Conservation (phyloP, 176 grass and related monocot species). For the Phoenix roebelenii region DNA sequence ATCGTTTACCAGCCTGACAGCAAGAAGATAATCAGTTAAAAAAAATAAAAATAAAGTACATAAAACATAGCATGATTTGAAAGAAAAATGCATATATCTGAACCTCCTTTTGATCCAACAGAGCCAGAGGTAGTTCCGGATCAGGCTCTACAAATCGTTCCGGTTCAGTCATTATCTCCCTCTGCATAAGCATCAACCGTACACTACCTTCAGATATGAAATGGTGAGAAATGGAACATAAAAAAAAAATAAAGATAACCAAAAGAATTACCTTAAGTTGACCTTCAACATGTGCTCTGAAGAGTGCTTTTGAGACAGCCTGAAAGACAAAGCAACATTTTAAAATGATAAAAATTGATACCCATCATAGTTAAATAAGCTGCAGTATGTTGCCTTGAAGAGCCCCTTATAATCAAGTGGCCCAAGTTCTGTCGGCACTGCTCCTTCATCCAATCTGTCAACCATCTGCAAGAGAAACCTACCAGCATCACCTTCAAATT, state of each 20-base stretch:
- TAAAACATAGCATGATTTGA: background rate
- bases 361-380: conserved; percentile 14
- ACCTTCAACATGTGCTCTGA: conserved; percentile 98
- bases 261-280: conserved; percentile 72
- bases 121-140: conserved; percentile 89
- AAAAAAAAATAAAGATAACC: too few relatives aligned
- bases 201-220: conserved; percentile 20
- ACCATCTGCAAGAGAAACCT: conserved; percentile 63
- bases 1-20: conserved; percentile 77
- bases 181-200: conserved; percentile 50
- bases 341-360: conserved; percentile 21
- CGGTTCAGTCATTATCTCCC: conserved; percentile 90
- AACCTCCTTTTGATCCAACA: conserved; percentile 99
- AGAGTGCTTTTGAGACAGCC: conserved; percentile 84
- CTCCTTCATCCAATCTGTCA: conserved; percentile 89
- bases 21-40: conserved; percentile 3
- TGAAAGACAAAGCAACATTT: conserved; percentile 31
- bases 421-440: conserved; percentile 64
- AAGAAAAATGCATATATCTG: background rate
- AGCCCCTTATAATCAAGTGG: conserved; percentile 87
- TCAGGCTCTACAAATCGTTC: conserved; percentile 98
- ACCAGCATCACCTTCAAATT: background rate
- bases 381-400: conserved; percentile 49
- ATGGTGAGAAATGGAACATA: background rate
- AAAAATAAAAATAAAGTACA: conserved; percentile 12